Evolutionary conservation across 306 rosid species (phyloP).

Genomic region (Styphnolobium japonicum): DNA sequence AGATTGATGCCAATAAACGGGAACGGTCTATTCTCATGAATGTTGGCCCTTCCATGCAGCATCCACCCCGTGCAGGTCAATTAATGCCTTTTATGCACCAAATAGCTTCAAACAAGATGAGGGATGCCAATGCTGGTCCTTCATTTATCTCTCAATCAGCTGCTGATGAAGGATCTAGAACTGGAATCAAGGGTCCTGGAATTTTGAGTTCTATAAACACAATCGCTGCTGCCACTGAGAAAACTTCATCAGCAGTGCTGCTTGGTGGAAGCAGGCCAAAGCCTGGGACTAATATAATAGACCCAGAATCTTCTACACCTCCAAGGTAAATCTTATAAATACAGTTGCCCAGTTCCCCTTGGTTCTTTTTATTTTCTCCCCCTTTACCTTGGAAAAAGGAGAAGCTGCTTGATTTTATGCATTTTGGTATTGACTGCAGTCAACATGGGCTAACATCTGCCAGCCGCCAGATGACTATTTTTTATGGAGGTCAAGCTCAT

Average conservation of each 20-base stretch:
- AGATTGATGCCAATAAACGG: constrained; percentile 57
- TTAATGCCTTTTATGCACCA: constrained; percentile 59
- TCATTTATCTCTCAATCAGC: constrained; percentile 82
- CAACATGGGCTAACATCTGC: constrained; percentile 61
- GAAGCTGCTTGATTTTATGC: constrained; percentile 28
- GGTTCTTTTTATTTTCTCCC: neutral
- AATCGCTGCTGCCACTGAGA: constrained; percentile 50
- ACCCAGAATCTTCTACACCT: constrained; percentile 58
- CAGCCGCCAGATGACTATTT: constrained; percentile 92
- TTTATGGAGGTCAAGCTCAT: constrained; percentile 98
- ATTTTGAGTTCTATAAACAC: constrained; percentile 67
- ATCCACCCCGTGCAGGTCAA: constrained; percentile 63
- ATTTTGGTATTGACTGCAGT: constrained; percentile 49
- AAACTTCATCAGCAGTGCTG: constrained; percentile 50
- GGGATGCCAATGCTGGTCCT: constrained; percentile 73
- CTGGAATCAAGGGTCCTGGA: constrained; percentile 90
- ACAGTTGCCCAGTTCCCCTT: neutral
- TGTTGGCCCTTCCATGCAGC: constrained; percentile 58
- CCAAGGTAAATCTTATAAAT: constrained; percentile 47
- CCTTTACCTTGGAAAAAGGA: constrained; percentile 4
- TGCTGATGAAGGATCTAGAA: constrained; percentile 97
- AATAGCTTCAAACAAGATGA: constrained; percentile 54
- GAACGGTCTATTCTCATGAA: constrained; percentile 68
- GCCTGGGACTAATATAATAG: constrained; percentile 45
- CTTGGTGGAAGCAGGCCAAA: constrained; percentile 65